Percentiles rank a stretch among this genome's conserved stretches.
These are phyloP conservation scores for Dorcoceras hygrometricum DNA, from an alignment of 257 asterid species.

Conservation along the genomic window DNA sequence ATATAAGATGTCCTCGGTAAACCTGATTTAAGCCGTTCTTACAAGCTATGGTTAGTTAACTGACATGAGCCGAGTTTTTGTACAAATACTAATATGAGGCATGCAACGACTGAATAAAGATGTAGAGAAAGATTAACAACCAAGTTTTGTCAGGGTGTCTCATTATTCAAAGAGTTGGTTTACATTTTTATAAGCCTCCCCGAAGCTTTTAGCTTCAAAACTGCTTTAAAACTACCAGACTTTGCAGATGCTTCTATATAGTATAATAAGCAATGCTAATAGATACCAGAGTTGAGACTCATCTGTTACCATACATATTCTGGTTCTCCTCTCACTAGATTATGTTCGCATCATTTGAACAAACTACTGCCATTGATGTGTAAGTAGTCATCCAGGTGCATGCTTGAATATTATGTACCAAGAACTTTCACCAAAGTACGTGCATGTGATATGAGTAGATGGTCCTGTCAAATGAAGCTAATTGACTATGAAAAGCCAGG, in stretches of 20 bases:
- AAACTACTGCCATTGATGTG: conserved; percentile 12
- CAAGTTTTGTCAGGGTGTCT: conserved; percentile 24
- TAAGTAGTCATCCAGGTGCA: conserved; percentile 2
- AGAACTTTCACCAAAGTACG: not conserved
- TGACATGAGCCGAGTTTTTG: not conserved
- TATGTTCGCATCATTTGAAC: conserved; percentile 18
- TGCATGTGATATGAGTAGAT: not conserved
- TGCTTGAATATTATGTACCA: not conserved
- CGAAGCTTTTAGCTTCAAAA: conserved; percentile 25
- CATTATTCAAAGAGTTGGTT: conserved; percentile 31
- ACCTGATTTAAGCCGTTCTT: no score
- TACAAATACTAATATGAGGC: not conserved
- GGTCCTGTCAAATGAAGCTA: conserved; percentile 18
- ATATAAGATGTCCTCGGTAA: not conserved
- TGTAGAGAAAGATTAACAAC: not conserved
- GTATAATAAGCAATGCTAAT: conserved; percentile 24
- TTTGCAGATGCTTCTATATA: conserved; percentile 23
- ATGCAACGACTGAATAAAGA: not conserved
- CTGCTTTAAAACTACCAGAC: conserved; percentile 25
- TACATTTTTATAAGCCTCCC: conserved; percentile 21
- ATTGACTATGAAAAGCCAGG: conserved; percentile 36
- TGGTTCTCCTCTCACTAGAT: conserved; percentile 24
- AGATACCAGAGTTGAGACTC: conserved; percentile 26
- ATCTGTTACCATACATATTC: conserved; percentile 25
- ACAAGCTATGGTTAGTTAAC: not conserved